Evolutionary conservation across 306 rosid genomes (phyloP).

Genomic region (Senna siamea): DNA sequence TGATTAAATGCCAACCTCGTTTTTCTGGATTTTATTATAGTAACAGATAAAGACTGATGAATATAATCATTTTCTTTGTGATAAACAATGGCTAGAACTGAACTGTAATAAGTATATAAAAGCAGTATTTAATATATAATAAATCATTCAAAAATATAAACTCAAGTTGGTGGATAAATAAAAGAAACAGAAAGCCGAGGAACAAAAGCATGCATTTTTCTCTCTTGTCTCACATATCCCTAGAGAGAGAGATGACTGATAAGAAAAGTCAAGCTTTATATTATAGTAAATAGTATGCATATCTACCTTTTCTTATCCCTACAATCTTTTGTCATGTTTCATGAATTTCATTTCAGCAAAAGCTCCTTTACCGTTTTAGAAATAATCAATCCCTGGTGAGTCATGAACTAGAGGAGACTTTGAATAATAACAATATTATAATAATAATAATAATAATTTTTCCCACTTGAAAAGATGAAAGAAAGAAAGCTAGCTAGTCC

Average conservation of each 20-base stretch:
- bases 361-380: background rate
- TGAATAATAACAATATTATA: too few species aligned
- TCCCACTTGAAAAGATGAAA: conserved; percentile 55
- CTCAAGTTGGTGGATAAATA: conserved; percentile 58
- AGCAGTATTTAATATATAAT: conserved; percentile 16
- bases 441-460: conserved; percentile 26
- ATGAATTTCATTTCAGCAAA: background rate
- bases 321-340: background rate
- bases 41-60: conserved; percentile 33
- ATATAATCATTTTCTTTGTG: conserved; percentile 15
- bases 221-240: conserved; percentile 43
- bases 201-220: conserved; percentile 51
- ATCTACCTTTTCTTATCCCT: background rate
- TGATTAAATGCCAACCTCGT: conserved; percentile 62
- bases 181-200: conserved; percentile 63
- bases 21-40: conserved; percentile 48
- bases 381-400: conserved; percentile 23
- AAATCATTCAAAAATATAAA: conserved; percentile 45
- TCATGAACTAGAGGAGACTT: background rate
- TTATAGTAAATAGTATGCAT: background rate
- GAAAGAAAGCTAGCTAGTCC: conserved; percentile 35
- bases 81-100: conserved; percentile 21
- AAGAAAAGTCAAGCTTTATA: conserved; percentile 46
- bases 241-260: conserved; percentile 43
- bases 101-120: conserved; percentile 29